These are phyloP conservation scores for Solanum rostratum DNA, from an alignment of 257 asterid genomes.

Conservation along the genomic window DNA sequence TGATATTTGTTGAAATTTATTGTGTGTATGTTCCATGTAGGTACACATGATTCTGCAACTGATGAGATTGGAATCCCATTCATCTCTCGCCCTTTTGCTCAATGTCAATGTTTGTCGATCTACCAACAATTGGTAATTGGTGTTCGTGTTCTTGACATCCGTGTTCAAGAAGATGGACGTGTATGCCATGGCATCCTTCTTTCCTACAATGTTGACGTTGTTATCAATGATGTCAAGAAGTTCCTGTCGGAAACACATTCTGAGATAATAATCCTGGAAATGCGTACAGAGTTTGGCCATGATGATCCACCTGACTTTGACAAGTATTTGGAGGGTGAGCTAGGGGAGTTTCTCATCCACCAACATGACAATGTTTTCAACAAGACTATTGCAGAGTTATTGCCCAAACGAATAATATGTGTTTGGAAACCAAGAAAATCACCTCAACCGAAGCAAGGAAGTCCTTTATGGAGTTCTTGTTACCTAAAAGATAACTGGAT, in stretches of 20 bases:
- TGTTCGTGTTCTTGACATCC: slow-evolving; percentile 57
- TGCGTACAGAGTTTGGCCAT: slow-evolving; percentile 85
- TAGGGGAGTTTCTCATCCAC: slow-evolving; percentile 60
- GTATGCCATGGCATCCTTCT: slow-evolving; percentile 77
- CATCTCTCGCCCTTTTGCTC: slow-evolving; percentile 68
- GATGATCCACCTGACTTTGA: slow-evolving; percentile 72
- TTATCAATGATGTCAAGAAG: slow-evolving; percentile 45
- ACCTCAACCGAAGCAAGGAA: slow-evolving; percentile 42
- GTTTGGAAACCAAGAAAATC: slow-evolving; percentile 83
- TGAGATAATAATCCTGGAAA: slow-evolving; percentile 67
- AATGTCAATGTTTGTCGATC: slow-evolving; percentile 69
- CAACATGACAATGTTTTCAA: slow-evolving; percentile 56
- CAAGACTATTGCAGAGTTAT: slow-evolving; percentile 47
- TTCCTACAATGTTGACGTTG: slow-evolving; percentile 48
- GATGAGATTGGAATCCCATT: slow-evolving; percentile 64
- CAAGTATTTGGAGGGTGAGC: slow-evolving; percentile 47
- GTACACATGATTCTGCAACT: slow-evolving; percentile 92
- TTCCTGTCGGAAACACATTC: slow-evolving; percentile 61
- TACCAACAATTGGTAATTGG: slow-evolving; percentile 62
- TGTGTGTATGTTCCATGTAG: not conserved
- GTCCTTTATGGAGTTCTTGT: slow-evolving; percentile 57
- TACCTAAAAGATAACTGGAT: slow-evolving; percentile 71
- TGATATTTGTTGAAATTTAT: not conserved
- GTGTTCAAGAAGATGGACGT: slow-evolving; percentile 61
- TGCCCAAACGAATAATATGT: slow-evolving; percentile 71